Base-by-base conservation (phyloP, 306 rosid genomes). In the Astragalus membranaceus region DNA sequence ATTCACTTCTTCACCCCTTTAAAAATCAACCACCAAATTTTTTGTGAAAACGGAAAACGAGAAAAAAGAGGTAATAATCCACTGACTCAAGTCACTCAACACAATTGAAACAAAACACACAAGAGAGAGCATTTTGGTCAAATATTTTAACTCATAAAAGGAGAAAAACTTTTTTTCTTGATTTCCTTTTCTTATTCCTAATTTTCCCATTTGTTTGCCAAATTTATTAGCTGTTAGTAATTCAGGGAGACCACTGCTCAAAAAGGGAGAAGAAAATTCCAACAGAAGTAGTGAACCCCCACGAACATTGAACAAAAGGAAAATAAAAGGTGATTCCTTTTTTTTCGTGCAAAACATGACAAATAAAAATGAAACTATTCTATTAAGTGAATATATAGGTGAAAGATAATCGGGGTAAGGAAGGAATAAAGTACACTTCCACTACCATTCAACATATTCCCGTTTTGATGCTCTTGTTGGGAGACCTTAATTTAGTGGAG, bases 351-450 rank as follows among this genome's bases (percentile, higher is more conserved):
- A n/a, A 69, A 37, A 39, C 32, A 66, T n/a, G 39, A 74, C 29
- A 77, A 74, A 53, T 23, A 11, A 13, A 69, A 64, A 30, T 20
- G 65, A 58, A 75, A 51, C 42, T 65, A 16, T 35, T 29, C 20
- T 46, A 71, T 35, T 57, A 14, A 33, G 29, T 36, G 68, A 70
- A 79, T 3, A 26, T 26, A 79, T 3, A n/a, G 44, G 26, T 12
- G 83, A 71, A 76, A 62, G 70, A 72, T 79, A 68, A 84, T 39
- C 0, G 12, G 64, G 75, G 58, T 36, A 87, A 85, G 93, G 49
- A 85, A 89, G 75, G 96, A 74, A 87, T 89, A 89, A 89, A 87
- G 89, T 30, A 33, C 68, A 17, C 61, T 39, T 64, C 84, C 91
- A 89, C 91, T 83, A 79, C 53, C 78, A 65, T 76, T 67, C 43